phyloP scores from a whole-genome alignment of 2,329 filamentous ascomycete species.

The Pseudocercospora vitis region DNA sequence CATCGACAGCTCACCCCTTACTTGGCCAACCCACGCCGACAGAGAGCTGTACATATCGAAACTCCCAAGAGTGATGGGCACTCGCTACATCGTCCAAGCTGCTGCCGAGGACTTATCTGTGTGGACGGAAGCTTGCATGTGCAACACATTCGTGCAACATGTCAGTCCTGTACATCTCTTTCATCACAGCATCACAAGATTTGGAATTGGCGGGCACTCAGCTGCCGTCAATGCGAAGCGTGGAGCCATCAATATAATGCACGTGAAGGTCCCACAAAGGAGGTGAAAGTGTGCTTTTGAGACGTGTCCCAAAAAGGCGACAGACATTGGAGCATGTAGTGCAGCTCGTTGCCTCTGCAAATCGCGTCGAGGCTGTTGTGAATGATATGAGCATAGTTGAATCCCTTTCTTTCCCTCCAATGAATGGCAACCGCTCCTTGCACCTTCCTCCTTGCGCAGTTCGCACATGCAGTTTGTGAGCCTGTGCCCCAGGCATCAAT shows the following conservation, averaged over 20 bases:
- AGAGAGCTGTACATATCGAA: too few relatives aligned
- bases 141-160: neutral
- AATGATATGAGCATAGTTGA: slow-evolving; percentile 8
- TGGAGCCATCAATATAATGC: slow-evolving; percentile 8
- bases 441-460: neutral
- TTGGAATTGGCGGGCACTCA: slow-evolving; percentile 1
- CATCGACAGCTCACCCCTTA: neutral
- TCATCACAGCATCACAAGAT: neutral
- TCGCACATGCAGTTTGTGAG: too few relatives aligned
- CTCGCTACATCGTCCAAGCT: too few relatives aligned
- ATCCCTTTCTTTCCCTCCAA: neutral
- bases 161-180: neutral
- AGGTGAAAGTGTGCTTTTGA: slow-evolving; percentile 10
- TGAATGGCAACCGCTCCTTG: neutral
- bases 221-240: slow-evolving; percentile 9
- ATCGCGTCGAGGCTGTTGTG: neutral
- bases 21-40: too few relatives aligned
- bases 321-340: slow-evolving; percentile 16
- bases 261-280: slow-evolving; percentile 8
- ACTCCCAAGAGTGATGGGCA: too few relatives aligned
- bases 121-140: slow-evolving; percentile 2
- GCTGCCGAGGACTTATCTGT: neutral
- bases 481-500: too few relatives aligned
- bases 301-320: slow-evolving; percentile 12
- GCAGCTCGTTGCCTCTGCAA: slow-evolving; percentile 20